Percentiles rank a stretch among this genome's conserved stretches.
These are phyloP conservation scores for Cryptosporidium canis DNA, from an alignment of 169 alveolate genomes.

Conservation along the genomic window DNA sequence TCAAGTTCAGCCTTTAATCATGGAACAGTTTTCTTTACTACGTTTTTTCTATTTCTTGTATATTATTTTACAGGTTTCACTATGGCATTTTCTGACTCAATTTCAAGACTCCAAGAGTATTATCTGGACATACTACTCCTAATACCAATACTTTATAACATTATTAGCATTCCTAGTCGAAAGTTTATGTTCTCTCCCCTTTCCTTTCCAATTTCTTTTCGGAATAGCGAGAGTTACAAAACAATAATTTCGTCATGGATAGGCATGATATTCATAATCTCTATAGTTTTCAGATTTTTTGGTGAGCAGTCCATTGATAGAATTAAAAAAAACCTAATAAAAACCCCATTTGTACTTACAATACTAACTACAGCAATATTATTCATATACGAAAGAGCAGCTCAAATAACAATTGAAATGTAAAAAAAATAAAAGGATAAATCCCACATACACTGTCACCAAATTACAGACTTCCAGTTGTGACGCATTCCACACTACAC, in stretches of 20 bases:
- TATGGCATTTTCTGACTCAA: background rate
- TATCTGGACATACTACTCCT: conserved; percentile 11
- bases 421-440: background rate
- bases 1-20: background rate
- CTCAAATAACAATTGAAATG: background rate
- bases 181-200: conserved; percentile 4
- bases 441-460: background rate
- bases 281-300: background rate
- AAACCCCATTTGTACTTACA: conserved; percentile 16
- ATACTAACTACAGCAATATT: background rate
- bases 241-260: conserved; percentile 19
- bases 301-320: background rate
- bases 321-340: background rate
- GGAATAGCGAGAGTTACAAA: background rate
- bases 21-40: background rate
- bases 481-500: too few relatives aligned
- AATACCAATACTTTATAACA: conserved; percentile 7
- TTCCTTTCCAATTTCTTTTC: conserved; percentile 1
- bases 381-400: conserved; percentile 50
- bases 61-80: conserved; percentile 41
- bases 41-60: conserved; percentile 17
- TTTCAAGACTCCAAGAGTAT: background rate
- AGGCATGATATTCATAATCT: conserved; percentile 1
- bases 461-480: too few relatives aligned
- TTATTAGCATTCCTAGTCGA: background rate